These are phyloP conservation scores for Spinacia oleracea DNA, from an alignment of 179 eudicot genomes.

Conservation along the genomic window DNA sequence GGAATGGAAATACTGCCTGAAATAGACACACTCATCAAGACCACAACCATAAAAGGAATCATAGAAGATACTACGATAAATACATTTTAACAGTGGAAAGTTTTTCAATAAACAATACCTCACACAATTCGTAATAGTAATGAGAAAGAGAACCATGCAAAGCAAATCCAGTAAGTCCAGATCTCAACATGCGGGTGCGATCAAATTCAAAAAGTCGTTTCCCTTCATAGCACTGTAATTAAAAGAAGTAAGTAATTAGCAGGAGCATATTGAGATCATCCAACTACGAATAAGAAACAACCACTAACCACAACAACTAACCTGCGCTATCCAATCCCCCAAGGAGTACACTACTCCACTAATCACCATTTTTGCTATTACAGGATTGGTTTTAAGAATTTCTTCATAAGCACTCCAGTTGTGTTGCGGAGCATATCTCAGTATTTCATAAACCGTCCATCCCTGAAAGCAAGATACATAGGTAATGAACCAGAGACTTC, in stretches of 20 bases:
- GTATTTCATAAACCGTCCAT: conserved; percentile 87
- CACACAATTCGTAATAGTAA: conserved; percentile 87
- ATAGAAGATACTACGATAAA: conserved; percentile 1
- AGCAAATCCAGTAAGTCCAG: conserved; percentile 86
- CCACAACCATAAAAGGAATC: not conserved
- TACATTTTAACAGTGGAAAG: not conserved
- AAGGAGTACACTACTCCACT: conserved; percentile 95
- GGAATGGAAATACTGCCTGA: conserved; percentile 77
- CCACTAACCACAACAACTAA: conserved; percentile 30
- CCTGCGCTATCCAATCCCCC: conserved; percentile 99
- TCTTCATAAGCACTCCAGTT: conserved; percentile 94
- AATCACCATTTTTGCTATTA: conserved; percentile 89
- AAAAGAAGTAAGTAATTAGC: not conserved
- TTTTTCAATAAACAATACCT: conserved; percentile 45
- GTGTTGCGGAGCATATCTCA: conserved; percentile 94
- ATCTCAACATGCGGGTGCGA: conserved; percentile 86
- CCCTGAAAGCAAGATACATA: conserved; percentile 49
- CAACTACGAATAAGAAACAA: not conserved
- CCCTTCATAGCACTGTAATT: conserved; percentile 82
- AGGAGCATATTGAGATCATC: not conserved
- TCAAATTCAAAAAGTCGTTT: conserved; percentile 94
- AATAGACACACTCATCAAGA: conserved; percentile 4
- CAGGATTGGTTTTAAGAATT: conserved; percentile 84
- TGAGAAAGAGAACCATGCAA: conserved; percentile 97
- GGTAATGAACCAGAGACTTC: too few species aligned